Conservation (phyloP, 2,329 filamentous ascomycete genomes). For the Claviceps cyperi region DNA sequence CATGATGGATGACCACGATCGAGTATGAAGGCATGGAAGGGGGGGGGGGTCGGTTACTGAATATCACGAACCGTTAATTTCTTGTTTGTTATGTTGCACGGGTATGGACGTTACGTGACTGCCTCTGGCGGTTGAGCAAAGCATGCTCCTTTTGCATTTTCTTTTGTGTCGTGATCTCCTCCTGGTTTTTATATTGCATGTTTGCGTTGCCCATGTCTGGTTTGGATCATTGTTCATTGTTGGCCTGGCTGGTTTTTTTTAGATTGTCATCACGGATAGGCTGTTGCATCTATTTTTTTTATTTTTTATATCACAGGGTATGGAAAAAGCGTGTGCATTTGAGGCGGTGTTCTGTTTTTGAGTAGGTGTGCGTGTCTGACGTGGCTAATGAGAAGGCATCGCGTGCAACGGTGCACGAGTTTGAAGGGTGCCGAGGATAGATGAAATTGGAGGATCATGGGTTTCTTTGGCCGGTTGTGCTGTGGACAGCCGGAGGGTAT, state of each 20-base stretch:
- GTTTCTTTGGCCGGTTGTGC: not conserved
- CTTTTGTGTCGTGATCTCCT: no score
- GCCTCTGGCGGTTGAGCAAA: not conserved
- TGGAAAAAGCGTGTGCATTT: not conserved
- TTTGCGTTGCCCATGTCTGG: not conserved
- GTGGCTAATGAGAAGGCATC: not conserved
- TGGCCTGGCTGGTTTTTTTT: not conserved
- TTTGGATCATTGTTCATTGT: not conserved
- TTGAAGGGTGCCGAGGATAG: not conserved
- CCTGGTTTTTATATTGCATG: no score
- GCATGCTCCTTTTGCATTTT: not conserved
- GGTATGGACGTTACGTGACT: not conserved
- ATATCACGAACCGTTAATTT: conserved; percentile 7
- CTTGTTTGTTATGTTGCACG: conserved; percentile 4
- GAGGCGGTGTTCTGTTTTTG: not conserved
- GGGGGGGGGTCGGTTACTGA: not conserved
- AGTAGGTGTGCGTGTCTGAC: no score
- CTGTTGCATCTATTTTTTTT: not conserved
- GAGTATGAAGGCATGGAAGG: conserved; percentile 9
- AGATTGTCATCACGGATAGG: not conserved
- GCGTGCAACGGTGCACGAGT: not conserved
- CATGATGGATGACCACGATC: conserved; percentile 17
- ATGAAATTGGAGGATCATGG: not conserved
- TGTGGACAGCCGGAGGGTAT: not conserved
- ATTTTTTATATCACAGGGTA: not conserved